These are phyloP conservation scores for Penicillium sp. DNA, from an alignment of 2,329 filamentous ascomycete species.

Conservation along the genomic window DNA sequence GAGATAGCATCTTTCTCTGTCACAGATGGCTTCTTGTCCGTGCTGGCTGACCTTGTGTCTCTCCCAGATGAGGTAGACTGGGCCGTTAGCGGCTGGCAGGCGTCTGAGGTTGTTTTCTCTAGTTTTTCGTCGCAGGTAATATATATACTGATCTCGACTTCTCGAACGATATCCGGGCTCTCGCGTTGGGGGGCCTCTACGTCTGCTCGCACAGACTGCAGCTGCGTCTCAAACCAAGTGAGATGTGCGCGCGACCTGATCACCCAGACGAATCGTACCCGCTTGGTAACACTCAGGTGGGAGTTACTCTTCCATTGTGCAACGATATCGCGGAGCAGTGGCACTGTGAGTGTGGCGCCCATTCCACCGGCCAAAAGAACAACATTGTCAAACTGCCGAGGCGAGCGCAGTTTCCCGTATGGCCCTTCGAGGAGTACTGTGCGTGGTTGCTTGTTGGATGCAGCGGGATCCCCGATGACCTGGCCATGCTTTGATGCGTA, in stretches of 20 bases:
- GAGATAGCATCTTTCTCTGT: slow-evolving; percentile 34
- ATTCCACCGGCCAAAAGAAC: slow-evolving; percentile 65
- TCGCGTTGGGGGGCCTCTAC: slow-evolving; percentile 42
- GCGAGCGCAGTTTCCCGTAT: slow-evolving; percentile 56
- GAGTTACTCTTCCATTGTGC: slow-evolving; percentile 49
- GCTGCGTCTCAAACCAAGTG: slow-evolving; percentile 58
- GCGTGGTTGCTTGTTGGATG: slow-evolving; percentile 26
- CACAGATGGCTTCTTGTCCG: neutral
- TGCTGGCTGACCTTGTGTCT: neutral
- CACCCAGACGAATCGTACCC: slow-evolving; percentile 63
- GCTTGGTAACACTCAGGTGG: slow-evolving; percentile 49
- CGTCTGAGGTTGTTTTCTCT: slow-evolving; percentile 28
- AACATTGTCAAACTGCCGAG: slow-evolving; percentile 66
- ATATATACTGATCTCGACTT: slow-evolving; percentile 59
- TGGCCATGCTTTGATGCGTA: slow-evolving; percentile 53
- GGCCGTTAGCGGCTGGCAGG: slow-evolving; percentile 25
- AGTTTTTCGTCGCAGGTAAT: slow-evolving; percentile 59
- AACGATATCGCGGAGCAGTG: slow-evolving; percentile 61
- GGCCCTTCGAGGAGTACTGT: slow-evolving; percentile 59
- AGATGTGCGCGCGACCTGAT: slow-evolving; percentile 60
- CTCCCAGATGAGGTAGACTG: neutral
- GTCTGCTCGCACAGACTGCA: slow-evolving; percentile 52
- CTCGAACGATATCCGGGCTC: slow-evolving; percentile 41
- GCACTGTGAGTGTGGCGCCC: slow-evolving; percentile 63
- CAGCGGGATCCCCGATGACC: slow-evolving; percentile 24